These are phyloP conservation scores for Pyrenophora graminea DNA, from an alignment of 2,329 filamentous ascomycete genomes.

Conservation along the genomic window DNA sequence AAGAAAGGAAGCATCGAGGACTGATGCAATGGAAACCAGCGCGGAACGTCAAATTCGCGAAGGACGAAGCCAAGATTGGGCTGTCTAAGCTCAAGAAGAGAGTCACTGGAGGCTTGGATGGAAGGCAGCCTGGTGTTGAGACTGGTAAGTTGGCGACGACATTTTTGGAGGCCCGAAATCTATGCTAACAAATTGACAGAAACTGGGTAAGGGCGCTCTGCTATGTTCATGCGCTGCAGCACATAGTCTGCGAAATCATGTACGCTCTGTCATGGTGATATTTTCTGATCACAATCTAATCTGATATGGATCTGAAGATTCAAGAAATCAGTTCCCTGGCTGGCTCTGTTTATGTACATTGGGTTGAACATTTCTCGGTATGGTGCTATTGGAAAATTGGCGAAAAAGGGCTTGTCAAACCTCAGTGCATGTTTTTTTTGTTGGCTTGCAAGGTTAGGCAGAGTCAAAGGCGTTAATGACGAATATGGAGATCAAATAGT, in stretches of 20 bases:
- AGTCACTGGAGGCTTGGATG: conserved; percentile 70
- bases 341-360: too few relatives aligned
- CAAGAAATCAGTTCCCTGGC: not conserved
- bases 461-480: not conserved
- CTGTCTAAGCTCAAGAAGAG: conserved; percentile 75
- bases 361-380: too few relatives aligned
- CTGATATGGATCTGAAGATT: too few relatives aligned
- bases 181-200: conserved; percentile 26
- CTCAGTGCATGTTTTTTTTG: not conserved
- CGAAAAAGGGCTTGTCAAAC: too few relatives aligned
- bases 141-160: conserved; percentile 54
- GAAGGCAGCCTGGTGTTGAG: conserved; percentile 85
- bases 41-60: conserved; percentile 82
- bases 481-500: not conserved
- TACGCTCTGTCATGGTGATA: too few relatives aligned
- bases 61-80: conserved; percentile 82
- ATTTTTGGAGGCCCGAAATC: conserved; percentile 6
- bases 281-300: too few relatives aligned
- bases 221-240: not conserved
- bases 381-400: too few relatives aligned
- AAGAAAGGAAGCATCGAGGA: conserved; percentile 85
- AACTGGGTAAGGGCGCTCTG: conserved; percentile 19
- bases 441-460: not conserved
- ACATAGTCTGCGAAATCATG: too few relatives aligned
- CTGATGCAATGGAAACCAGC: conserved; percentile 96